phyloP scores from a whole-genome alignment of 768 basidiomycete genomes.

The Termitomyces sp. region DNA sequence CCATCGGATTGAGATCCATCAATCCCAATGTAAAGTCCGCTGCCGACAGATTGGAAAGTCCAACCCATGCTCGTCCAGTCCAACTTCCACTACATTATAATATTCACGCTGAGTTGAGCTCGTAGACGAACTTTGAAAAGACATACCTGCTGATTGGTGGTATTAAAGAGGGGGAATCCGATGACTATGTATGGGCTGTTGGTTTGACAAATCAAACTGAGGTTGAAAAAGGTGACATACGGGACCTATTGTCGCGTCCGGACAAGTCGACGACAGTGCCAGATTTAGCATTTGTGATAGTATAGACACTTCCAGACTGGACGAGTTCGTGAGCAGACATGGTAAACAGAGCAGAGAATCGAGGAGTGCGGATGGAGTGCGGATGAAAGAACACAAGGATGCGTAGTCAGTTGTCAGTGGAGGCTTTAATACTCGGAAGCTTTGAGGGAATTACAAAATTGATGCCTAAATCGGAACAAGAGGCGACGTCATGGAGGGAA shows the following conservation, averaged over 20 bases:
- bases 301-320: slow-evolving; percentile 35
- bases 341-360: background rate
- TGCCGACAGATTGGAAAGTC: slow-evolving; percentile 36
- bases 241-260: slow-evolving; percentile 40
- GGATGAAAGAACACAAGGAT: background rate
- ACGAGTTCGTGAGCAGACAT: slow-evolving; percentile 21
- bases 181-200: slow-evolving; percentile 12
- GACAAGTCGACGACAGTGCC: slow-evolving; percentile 54
- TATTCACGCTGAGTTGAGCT: background rate
- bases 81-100: slow-evolving; percentile 44
- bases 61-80: slow-evolving; percentile 32
- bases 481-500: slow-evolving; percentile 1
- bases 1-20: slow-evolving; percentile 37
- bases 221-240: slow-evolving; percentile 24
- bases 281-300: slow-evolving; percentile 45
- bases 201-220: background rate
- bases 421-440: background rate
- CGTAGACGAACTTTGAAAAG: background rate
- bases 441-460: background rate
- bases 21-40: slow-evolving; percentile 36
- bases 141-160: slow-evolving; percentile 44
- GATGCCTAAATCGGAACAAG: background rate
- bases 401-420: too few relatives aligned
- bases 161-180: slow-evolving; percentile 38
- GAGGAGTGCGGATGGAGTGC: background rate